A percentile compares a stretch with the other conserved stretches of the same genome.
Evolutionary conservation across 441 rosid genomes (phyloP).

Genomic region (Gossypium davidsonii): DNA sequence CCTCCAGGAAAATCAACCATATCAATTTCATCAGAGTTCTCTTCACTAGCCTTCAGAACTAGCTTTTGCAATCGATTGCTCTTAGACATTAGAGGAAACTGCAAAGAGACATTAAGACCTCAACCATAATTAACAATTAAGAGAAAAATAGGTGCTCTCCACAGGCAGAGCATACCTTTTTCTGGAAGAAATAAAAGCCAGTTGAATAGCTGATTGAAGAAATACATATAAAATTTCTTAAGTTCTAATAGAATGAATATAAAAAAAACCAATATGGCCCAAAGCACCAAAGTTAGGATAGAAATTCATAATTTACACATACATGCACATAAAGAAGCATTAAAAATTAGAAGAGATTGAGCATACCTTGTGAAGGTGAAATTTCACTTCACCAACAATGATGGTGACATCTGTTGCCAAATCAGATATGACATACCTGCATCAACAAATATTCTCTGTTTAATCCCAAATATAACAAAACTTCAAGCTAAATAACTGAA

Average conservation of each 20-base stretch:
- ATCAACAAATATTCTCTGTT: constrained; percentile 18
- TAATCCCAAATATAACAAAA: constrained; percentile 14
- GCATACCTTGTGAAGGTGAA: constrained; percentile 81
- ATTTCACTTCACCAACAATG: constrained; percentile 68
- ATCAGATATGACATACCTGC: constrained; percentile 74
- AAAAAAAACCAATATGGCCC: not conserved
- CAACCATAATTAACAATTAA: not conserved
- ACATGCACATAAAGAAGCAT: not conserved
- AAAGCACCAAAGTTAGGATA: not conserved
- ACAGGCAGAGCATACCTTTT: not conserved
- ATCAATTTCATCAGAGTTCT: constrained; percentile 47
- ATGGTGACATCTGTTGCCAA: constrained; percentile 71
- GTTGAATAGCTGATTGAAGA: not conserved
- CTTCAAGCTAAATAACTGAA: not conserved
- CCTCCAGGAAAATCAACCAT: constrained; percentile 83
- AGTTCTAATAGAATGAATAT: not conserved
- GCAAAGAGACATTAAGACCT: constrained; percentile 23
- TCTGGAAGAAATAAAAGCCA: not conserved
- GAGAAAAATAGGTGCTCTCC: not conserved
- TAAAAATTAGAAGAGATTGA: not conserved
- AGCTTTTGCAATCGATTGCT: constrained; percentile 68
- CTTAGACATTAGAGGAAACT: constrained; percentile 94
- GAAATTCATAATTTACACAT: not conserved
- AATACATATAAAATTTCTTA: constrained; percentile 1
- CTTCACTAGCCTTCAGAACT: constrained; percentile 46